Percentiles rank a stretch among this genome's conserved stretches.
These are phyloP conservation scores for Mediolabrus comicus DNA, from an alignment of 108 stramenopile genomes.

Conservation along the genomic window DNA sequence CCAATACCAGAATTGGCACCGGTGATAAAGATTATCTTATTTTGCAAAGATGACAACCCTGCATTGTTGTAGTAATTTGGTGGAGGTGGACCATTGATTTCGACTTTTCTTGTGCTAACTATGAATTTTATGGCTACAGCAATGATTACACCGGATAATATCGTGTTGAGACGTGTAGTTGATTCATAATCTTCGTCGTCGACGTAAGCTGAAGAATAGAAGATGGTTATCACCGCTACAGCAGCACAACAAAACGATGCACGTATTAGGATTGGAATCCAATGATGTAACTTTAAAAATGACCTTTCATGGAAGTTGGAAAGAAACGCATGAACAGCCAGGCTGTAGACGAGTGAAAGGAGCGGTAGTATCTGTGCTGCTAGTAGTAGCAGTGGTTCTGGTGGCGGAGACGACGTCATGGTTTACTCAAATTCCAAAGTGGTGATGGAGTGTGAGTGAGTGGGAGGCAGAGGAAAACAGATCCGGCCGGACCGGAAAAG, in stretches of 20 bases:
- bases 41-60: not conserved
- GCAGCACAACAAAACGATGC: not conserved
- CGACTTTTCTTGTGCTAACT: slow-evolving; percentile 12
- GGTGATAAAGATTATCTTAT: slow-evolving; percentile 47
- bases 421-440: too few species aligned
- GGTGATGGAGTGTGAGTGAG: too few species aligned
- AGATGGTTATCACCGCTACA: too few species aligned
- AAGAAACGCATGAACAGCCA: slow-evolving; percentile 27
- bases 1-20: slow-evolving; percentile 62
- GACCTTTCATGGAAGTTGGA: slow-evolving; percentile 27
- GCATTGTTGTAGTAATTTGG: not conserved
- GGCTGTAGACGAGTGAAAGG: slow-evolving; percentile 13
- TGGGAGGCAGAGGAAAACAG: too few species aligned
- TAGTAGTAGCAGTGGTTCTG: not conserved
- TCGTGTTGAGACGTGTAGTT: too few species aligned
- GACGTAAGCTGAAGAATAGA: too few species aligned
- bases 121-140: slow-evolving; percentile 1
- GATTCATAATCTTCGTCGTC: not conserved
- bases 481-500: too few species aligned
- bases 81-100: slow-evolving; percentile 33
- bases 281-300: not conserved
- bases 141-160: not conserved
- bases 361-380: not conserved
- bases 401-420: not conserved
- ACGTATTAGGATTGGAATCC: slow-evolving; percentile 19